Evolutionary conservation across 2,329 filamentous ascomycete species (phyloP), one percentile per base, ranked within the genome.

Genomic region (Rhexocercosporidium sp.): DNA sequence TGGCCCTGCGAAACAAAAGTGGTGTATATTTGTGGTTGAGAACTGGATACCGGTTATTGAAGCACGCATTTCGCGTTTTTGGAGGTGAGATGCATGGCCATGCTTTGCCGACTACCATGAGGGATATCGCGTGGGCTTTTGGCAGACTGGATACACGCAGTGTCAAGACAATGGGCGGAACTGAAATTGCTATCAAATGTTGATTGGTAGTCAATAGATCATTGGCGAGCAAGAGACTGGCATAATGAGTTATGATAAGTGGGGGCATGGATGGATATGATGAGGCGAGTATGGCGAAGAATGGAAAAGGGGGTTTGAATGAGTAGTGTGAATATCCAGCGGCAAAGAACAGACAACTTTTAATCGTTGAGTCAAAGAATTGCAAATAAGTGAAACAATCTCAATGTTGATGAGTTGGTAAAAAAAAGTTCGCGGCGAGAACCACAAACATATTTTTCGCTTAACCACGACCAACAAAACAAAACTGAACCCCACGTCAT

Each of bases 21-120:
- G 39, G 61, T 1, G 69, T 64, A 27, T 39, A 25, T 16, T 65
- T 41, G 12, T 71, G 68, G 66, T 39, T 69, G 31, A 27, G 59
- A 27, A 59, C 49, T 0, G 66, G 54, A 18, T 60, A 46, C 29
- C 64, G 53, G 47, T 20, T 70, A 25, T 51, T 71, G 12, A 69
- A 63, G 20, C 37, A 18, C n/a, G 66, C 65, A 3, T 61, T 64
- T 14, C n/a, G 65, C 5, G 18, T 31, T 49, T 67, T 54, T 20
- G 56, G 53, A 25, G 11, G 1, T 0, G 54, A 54, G 27, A 20
- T 27, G 11, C 18, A 59, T 39, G 62, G 62, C 3, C 20, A 7
- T 16, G 20, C 22, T 2, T 34, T 67, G n/a, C 60, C 65, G 18
- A 31, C 34, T 25, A 37, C 46, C 18, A 56, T 67, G 46, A 59